Percentiles rank a stretch among this genome's conserved stretches.
These are phyloP conservation scores for Ajuga chamaepitys DNA, from an alignment of 257 asterid species.

Conservation along the genomic window DNA sequence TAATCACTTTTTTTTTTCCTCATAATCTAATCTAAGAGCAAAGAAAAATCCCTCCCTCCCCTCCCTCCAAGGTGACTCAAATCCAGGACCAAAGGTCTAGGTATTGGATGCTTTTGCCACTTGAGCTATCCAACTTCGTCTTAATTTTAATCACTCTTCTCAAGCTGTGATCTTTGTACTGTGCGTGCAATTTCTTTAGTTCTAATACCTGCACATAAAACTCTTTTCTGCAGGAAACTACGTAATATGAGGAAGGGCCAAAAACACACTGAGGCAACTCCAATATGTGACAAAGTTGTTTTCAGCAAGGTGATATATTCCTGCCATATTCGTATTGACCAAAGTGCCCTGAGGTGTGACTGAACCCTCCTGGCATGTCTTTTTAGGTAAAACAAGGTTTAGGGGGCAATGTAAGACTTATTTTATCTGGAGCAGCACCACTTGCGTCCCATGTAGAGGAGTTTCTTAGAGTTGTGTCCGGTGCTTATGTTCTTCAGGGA, in stretches of 20 bases:
- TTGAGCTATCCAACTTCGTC: neutral
- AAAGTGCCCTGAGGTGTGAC: conserved; percentile 12
- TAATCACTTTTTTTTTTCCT: no score
- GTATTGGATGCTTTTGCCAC: no score
- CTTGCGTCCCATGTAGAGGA: conserved; percentile 93
- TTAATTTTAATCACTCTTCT: conserved; percentile 2
- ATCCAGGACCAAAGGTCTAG: no score
- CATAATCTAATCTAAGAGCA: neutral
- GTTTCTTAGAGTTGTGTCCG: conserved; percentile 73
- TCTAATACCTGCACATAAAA: conserved; percentile 9
- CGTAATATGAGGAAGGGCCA: conserved; percentile 62
- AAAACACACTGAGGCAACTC: conserved; percentile 65
- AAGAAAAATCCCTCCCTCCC: no score
- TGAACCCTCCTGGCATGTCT: conserved; percentile 9
- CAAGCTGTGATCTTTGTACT: neutral
- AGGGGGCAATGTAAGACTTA: conserved; percentile 83
- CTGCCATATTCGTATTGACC: conserved; percentile 1
- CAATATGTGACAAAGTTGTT: conserved; percentile 69
- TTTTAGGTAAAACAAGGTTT: conserved; percentile 83
- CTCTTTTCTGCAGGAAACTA: conserved; percentile 48
- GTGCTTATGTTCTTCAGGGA: conserved; percentile 90
- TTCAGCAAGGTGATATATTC: conserved; percentile 65
- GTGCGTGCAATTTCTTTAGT: conserved; percentile 4
- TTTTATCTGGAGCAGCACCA: conserved; percentile 98
- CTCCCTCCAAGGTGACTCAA: no score